Evolutionary conservation across 208 protist species (phyloP).

Genomic region (Jaenimonas drosophilae): DNA sequence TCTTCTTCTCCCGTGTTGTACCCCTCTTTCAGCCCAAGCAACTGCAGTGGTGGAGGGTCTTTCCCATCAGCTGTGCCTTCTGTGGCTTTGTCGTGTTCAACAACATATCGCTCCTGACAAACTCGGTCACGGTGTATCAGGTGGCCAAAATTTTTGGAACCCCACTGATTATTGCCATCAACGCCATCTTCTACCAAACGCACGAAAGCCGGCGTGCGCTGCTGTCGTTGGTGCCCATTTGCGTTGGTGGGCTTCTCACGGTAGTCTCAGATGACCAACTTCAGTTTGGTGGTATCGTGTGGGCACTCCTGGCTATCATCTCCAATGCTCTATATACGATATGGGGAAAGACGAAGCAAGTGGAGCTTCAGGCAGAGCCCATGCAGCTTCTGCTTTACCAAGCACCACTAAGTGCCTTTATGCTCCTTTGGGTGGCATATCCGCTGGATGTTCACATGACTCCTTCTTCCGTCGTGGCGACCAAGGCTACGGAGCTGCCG

Average conservation of each 20-base stretch:
- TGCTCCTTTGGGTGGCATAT: too few relatives aligned
- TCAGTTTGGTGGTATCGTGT: constrained; percentile 48
- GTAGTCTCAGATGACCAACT: constrained; percentile 55
- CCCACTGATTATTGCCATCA: constrained; percentile 63
- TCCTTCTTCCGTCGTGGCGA: too few relatives aligned
- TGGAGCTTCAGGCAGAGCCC: constrained; percentile 53
- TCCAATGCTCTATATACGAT: constrained; percentile 87
- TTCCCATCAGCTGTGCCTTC: constrained; percentile 66
- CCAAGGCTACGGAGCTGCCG: too few relatives aligned
- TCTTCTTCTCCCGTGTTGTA: constrained; percentile 25
- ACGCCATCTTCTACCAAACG: constrained; percentile 37
- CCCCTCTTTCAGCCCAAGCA: constrained; percentile 25
- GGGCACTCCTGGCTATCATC: constrained; percentile 48
- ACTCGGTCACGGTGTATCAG: constrained; percentile 82
- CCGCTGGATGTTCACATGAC: too few relatives aligned
- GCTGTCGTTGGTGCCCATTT: constrained; percentile 65
- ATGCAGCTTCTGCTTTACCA: constrained; percentile 89
- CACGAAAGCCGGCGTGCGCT: constrained; percentile 22
- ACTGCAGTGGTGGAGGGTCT: constrained; percentile 21
- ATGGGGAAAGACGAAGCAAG: constrained; percentile 85
- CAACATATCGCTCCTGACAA: constrained; percentile 77
- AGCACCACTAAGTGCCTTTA: constrained; percentile 55
- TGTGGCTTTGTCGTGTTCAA: constrained; percentile 84
- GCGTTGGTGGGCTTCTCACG: constrained; percentile 60
- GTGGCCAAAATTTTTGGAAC: constrained; percentile 80